phyloP scores from a whole-genome alignment of 495 filamentous ascomycete species.

The Penicillium canescens region DNA sequence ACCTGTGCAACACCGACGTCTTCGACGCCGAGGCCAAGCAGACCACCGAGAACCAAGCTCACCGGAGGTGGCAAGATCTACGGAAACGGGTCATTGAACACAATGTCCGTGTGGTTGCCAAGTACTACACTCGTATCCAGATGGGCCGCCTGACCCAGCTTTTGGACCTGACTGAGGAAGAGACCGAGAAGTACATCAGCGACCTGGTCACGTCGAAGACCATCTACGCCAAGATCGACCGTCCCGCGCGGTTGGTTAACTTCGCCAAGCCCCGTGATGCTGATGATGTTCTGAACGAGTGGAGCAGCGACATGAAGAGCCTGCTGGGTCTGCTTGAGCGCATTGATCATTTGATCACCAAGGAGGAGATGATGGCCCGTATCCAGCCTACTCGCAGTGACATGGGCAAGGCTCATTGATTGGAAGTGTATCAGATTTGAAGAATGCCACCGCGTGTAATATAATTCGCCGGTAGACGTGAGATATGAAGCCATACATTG shows the following conservation, averaged over 20 bases:
- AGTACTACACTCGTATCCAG: constrained; percentile 97
- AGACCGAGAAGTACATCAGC: constrained; percentile 97
- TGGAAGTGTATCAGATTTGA: constrained; percentile 8
- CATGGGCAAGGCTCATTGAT: constrained; percentile 48
- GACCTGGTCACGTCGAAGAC: constrained; percentile 95
- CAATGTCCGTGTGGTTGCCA: constrained; percentile 95
- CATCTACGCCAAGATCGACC: constrained; percentile 95
- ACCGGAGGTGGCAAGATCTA: constrained; percentile 86
- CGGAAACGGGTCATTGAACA: constrained; percentile 98
- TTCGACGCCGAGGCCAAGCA: constrained; percentile 62
- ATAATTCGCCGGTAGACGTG: constrained; percentile 34
- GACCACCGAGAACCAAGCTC: constrained; percentile 70
- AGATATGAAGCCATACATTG: constrained; percentile 2
- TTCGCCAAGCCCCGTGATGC: constrained; percentile 92
- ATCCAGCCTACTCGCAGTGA: constrained; percentile 74
- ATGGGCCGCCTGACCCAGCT: constrained; percentile 86
- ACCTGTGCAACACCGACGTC: constrained; percentile 88
- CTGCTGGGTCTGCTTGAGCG: constrained; percentile 87
- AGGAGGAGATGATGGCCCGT: constrained; percentile 99
- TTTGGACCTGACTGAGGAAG: constrained; percentile 86
- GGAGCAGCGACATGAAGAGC: constrained; percentile 99
- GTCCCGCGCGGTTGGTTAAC: constrained; percentile 85
- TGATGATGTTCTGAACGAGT: constrained; percentile 98
- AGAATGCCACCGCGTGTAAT: constrained; percentile 31
- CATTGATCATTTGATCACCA: constrained; percentile 97